Evolutionary conservation across 1,284 basidiomycete species (phyloP).

Genomic region (Ustilago lituana): DNA sequence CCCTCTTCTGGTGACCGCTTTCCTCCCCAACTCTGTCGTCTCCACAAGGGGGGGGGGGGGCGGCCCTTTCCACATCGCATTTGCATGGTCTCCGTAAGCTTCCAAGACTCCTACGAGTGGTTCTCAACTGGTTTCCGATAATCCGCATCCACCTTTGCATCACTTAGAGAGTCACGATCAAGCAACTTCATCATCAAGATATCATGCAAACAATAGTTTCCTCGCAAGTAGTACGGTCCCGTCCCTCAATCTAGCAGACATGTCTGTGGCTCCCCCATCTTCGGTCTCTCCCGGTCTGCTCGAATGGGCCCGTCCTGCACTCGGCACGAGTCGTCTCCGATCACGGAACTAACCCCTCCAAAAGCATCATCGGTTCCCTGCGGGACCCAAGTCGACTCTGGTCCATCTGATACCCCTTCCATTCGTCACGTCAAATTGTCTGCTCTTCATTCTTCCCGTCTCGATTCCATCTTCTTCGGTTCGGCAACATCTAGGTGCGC

Average conservation of each 20-base stretch:
- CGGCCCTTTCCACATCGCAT: constrained; percentile 13
- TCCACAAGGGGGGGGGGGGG: too few species aligned
- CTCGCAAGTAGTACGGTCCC: constrained; percentile 39
- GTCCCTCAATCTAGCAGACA: constrained; percentile 28
- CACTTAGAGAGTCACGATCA: constrained; percentile 41
- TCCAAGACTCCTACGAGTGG: constrained; percentile 43
- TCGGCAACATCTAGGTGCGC: too few species aligned
- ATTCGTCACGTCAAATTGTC: constrained; percentile 36
- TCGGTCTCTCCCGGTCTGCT: constrained; percentile 27
- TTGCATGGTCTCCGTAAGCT: constrained; percentile 42
- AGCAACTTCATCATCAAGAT: constrained; percentile 38
- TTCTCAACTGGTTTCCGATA: constrained; percentile 39
- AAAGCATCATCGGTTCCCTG: constrained; percentile 16
- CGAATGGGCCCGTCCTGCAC: constrained; percentile 33
- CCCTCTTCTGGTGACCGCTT: background rate
- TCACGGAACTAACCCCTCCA: constrained; percentile 10
- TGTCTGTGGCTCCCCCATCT: constrained; percentile 1
- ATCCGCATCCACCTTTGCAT: constrained; percentile 47
- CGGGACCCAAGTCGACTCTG: constrained; percentile 23
- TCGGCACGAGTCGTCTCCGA: constrained; percentile 26
- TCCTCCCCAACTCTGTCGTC: constrained; percentile 3
- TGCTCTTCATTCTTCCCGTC: constrained; percentile 9
- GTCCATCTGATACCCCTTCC: constrained; percentile 29
- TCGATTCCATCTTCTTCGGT: background rate
- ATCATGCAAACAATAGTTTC: constrained; percentile 45